phyloP scores from a whole-genome alignment of 106 monocot genomes.

The Posidonia australis region DNA sequence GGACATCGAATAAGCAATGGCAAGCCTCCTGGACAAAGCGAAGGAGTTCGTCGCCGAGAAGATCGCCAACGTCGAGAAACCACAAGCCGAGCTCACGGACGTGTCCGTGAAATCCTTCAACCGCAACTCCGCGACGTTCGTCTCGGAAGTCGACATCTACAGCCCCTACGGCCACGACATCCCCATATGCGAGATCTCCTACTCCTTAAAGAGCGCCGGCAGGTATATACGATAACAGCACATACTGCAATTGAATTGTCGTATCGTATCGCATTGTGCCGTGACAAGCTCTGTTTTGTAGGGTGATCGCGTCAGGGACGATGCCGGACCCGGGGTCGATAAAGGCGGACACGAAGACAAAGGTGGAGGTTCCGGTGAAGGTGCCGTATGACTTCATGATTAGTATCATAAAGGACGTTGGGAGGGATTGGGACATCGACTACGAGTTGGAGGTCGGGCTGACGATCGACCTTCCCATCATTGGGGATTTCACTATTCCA shows the following conservation, averaged over 20 bases:
- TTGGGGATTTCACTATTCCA: constrained; percentile 76
- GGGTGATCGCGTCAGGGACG: constrained; percentile 56
- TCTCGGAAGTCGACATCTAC: constrained; percentile 12
- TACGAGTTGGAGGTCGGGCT: constrained; percentile 54
- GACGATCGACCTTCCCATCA: constrained; percentile 68
- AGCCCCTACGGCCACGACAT: constrained; percentile 26
- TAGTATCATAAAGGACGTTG: constrained; percentile 54
- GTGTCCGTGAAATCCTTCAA: constrained; percentile 14
- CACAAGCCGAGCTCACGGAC: constrained; percentile 22
- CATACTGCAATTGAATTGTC: neutral
- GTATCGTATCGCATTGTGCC: neutral
- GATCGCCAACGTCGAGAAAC: constrained; percentile 27
- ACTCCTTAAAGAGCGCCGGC: constrained; percentile 23
- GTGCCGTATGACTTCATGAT: constrained; percentile 75
- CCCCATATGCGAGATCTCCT: constrained; percentile 33
- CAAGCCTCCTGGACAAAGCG: constrained; percentile 22
- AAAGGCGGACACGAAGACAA: constrained; percentile 32
- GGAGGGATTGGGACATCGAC: constrained; percentile 85
- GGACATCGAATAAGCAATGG: constrained; percentile 9
- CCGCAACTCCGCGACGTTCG: constrained; percentile 12
- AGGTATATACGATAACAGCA: constrained; percentile 3
- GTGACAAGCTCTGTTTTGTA: neutral
- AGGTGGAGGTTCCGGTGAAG: constrained; percentile 51
- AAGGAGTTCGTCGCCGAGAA: constrained; percentile 25
- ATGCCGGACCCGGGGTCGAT: constrained; percentile 61